Evolutionary conservation across 2,329 filamentous ascomycete genomes (phyloP).

Genomic region (Pleoardoris graminearum): DNA sequence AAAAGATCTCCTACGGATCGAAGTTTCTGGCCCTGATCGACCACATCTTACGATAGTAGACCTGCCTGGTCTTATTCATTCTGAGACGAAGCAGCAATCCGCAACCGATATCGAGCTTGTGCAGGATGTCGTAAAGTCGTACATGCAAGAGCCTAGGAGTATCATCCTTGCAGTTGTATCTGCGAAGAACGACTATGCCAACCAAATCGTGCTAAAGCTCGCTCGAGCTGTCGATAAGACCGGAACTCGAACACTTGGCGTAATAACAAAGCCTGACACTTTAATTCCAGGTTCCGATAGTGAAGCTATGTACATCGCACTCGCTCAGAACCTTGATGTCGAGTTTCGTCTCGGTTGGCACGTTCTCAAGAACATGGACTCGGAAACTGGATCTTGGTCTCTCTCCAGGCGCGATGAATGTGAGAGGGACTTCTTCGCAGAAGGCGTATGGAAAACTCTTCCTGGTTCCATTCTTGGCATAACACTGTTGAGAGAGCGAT

Average conservation of each 20-base stretch:
- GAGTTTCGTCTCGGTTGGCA: conserved; percentile 39
- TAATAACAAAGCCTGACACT: conserved; percentile 60
- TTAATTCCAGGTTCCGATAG: conserved; percentile 25
- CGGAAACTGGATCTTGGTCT: conserved; percentile 11
- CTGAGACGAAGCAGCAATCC: conserved; percentile 52
- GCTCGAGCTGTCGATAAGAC: conserved; percentile 50
- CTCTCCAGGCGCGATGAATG: not conserved
- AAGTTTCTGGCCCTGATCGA: not conserved
- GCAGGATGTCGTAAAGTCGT: conserved; percentile 46
- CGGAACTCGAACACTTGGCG: conserved; percentile 54
- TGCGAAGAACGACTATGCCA: conserved; percentile 47
- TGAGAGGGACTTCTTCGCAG: not conserved
- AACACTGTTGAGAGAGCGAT: not conserved
- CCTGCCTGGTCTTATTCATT: conserved; percentile 57
- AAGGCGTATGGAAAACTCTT: too few relatives aligned
- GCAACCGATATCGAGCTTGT: conserved; percentile 52
- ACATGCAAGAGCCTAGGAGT: conserved; percentile 45
- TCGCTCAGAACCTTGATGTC: conserved; percentile 36
- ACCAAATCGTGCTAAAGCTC: conserved; percentile 41
- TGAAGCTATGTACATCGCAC: conserved; percentile 18
- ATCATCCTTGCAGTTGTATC: conserved; percentile 51
- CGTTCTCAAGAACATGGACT: conserved; percentile 34
- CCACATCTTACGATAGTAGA: conserved; percentile 46
- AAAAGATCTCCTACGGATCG: not conserved
- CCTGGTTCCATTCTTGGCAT: too few relatives aligned